These are phyloP conservation scores for Citropsis articulata DNA, from an alignment of 345 rosid species.

Conservation along the genomic window DNA sequence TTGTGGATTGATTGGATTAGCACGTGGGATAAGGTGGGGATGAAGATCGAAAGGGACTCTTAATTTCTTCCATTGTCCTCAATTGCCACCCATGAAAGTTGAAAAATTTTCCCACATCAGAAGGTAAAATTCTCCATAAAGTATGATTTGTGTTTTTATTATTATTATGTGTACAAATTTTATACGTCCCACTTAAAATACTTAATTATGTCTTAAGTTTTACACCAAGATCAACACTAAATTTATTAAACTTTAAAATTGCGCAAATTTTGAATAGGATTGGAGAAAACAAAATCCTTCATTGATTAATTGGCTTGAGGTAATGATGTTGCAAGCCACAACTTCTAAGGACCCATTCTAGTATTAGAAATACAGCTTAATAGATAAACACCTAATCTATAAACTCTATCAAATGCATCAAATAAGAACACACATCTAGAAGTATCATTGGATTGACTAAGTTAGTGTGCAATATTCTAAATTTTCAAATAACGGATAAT, in stretches of 20 bases:
- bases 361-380: neutral
- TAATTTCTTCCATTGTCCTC: neutral
- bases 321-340: neutral
- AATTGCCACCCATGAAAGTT: neutral
- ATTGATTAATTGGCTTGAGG: neutral
- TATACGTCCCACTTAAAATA: no score
- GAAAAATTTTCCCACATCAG: neutral
- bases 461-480: no score
- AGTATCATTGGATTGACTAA: neutral
- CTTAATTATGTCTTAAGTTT: no score
- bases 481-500: no score
- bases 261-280: no score
- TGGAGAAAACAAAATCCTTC: neutral
- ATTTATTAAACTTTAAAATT: no score
- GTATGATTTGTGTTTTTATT: no score
- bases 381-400: no score
- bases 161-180: no score
- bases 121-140: neutral
- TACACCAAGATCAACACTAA: neutral
- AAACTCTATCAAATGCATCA: no score
- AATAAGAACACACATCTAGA: neutral
- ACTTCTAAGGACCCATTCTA: neutral
- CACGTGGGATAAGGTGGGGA: conserved; percentile 1
- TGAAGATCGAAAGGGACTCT: neutral
- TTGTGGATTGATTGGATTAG: neutral